Evolutionary conservation across 805 yeast species (phyloP), one percentile per base, ranked within the genome.

Genomic region (Saturnispora gosingensis): DNA sequence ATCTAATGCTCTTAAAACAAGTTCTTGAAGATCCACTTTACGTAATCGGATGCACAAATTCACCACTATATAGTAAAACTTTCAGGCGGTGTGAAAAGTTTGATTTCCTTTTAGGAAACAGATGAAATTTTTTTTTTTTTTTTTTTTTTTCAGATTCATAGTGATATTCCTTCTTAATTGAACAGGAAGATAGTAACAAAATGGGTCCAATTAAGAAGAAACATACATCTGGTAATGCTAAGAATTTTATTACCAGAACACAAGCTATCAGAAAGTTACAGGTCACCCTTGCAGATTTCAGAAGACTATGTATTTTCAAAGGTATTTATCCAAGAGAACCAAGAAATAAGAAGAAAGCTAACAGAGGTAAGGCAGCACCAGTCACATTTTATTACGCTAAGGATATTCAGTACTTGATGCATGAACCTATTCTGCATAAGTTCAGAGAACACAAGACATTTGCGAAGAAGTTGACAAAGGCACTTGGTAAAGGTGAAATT

Each of bases 301-400:
- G 96, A 72, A 82, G 99, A 64, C 77, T 93, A 65, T 93, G 99
- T 77, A 93, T 93, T 67, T 88, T 93, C 77, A 93, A 93, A 69
- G 99, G 99, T 49, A 90, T 93, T 57, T 93, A 88, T 66, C 99
- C 99, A 50, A 81, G 99, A 67, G 97, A 89, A 66, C 98, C 98
- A 45, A 76, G 90, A 61, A 88, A 88, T 70, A 93, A 90, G 73
- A 88, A 85, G 81, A 90, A 88, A 76, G 97, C 97, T 54, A 91
- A 89, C 70, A 93, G 88, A 70, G 98, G 99, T 22, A 86, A 96
- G n/a, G 88, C 97, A 7, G 95, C 95, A 25, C 96, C 96, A 45
- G 85, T 85, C 24, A 93, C 99, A 3, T 95, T 93, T 67, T 93
- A 93, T 72, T 91, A 89, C 67, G 68, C 84, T 57, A 93, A 89